These are phyloP conservation scores for Botrytis cinerea DNA, from an alignment of 2,329 filamentous ascomycete genomes.

Conservation along the genomic window DNA sequence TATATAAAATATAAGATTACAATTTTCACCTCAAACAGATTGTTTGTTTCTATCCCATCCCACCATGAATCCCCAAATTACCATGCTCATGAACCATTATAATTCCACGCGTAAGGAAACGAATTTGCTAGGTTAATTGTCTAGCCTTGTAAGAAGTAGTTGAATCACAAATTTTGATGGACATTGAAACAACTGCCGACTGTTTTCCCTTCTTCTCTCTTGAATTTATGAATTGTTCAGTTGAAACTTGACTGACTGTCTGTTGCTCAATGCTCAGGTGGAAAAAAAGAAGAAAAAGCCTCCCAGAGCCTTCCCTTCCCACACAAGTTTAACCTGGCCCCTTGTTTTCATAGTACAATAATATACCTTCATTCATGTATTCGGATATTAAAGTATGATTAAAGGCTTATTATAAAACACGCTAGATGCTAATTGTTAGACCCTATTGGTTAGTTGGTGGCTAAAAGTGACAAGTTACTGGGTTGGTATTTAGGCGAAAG, in stretches of 20 bases:
- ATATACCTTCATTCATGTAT: neutral
- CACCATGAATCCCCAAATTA: neutral
- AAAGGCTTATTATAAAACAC: conserved; percentile 16
- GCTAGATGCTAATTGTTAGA: neutral
- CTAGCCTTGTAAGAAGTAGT: neutral
- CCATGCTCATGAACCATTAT: neutral
- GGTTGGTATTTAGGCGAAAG: conserved; percentile 8
- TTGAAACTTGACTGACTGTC: neutral
- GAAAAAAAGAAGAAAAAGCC: neutral
- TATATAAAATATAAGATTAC: neutral
- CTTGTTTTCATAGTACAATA: conserved; percentile 13
- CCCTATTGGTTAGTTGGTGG: conserved; percentile 3
- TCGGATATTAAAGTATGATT: conserved; percentile 6
- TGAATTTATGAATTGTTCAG: neutral
- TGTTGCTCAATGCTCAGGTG: neutral
- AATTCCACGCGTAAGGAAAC: neutral
- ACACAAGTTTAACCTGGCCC: neutral
- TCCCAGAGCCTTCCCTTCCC: neutral
- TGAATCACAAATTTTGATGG: conserved; percentile 3
- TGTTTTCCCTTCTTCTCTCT: neutral
- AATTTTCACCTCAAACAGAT: conserved; percentile 3
- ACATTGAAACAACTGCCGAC: neutral
- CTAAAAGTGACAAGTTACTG: conserved; percentile 14
- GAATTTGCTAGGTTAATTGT: neutral
- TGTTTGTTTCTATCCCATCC: neutral